A percentile compares a stretch with the other conserved stretches of the same genome.
Evolutionary conservation across 2,329 filamentous ascomycete genomes (phyloP).

Genomic region (Trichoderma gracile): DNA sequence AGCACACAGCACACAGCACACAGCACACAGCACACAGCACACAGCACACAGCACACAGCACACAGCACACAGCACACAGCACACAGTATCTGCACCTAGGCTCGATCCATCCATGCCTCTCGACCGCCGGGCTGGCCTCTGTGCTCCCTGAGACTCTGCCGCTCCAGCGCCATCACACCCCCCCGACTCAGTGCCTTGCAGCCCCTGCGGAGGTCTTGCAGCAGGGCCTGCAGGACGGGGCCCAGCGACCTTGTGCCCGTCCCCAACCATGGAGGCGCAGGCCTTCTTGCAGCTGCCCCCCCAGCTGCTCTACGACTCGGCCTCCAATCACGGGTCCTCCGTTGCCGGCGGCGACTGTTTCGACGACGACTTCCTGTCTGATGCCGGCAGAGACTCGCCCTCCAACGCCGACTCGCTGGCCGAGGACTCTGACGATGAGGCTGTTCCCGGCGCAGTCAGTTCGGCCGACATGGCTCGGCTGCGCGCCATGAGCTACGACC

Average conservation of each 20-base stretch:
- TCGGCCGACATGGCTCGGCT: conserved; percentile 32
- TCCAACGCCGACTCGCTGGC: conserved; percentile 27
- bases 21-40: too few relatives aligned
- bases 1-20: too few relatives aligned
- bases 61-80: too few relatives aligned
- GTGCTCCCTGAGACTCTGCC: conserved; percentile 23
- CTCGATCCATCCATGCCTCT: not conserved
- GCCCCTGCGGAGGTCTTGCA: conserved; percentile 23
- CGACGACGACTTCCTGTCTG: conserved; percentile 27
- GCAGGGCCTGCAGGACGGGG: conserved; percentile 30
- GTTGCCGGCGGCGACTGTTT: conserved; percentile 28
- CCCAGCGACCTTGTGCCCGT: not conserved
- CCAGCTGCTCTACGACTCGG: conserved; percentile 30
- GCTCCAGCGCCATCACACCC: conserved; percentile 28
- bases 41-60: too few relatives aligned
- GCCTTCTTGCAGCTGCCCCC: conserved; percentile 29
- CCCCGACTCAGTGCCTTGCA: conserved; percentile 27
- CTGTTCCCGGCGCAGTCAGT: conserved; percentile 29
- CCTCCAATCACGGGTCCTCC: conserved; percentile 30
- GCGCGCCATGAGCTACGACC: conserved; percentile 27
- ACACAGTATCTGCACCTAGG: not conserved
- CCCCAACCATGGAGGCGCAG: conserved; percentile 34
- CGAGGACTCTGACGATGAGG: conserved; percentile 27
- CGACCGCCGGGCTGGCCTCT: not conserved
- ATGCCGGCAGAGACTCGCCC: conserved; percentile 24